Base-by-base conservation (phyloP, 73 alveolate species). In the Loxodes magnus region DNA sequence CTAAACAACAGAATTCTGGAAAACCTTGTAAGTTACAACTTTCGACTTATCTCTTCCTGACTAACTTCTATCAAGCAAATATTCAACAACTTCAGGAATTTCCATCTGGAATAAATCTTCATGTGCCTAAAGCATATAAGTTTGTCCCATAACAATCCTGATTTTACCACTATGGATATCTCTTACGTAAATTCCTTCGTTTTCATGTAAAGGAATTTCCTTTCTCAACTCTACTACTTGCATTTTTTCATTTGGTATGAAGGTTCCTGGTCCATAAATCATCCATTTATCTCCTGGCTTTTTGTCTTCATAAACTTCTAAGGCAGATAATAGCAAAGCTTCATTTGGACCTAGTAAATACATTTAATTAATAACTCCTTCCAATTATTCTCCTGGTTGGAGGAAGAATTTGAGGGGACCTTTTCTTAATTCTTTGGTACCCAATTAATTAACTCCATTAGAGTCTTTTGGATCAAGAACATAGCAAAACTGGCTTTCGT, bases 221-320 rank as follows among this genome's bases (percentile, higher is more conserved):
- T 38, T 33, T 70, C 94, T 68, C 54, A 56, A 36, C 25, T 74
- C 79, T 19, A 81, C 34, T 37, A 81, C 74, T 24, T 35, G 69
- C 1, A 81, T 89, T 34, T 67, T 82, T 24, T 69, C 83, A 0
- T 85, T 82, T 6, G 89, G 94, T 6, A 69, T 60, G 33, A 76
- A 81, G 10, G 83, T 49, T 38, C 89, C 28, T 24, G 94, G 94
- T 3, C 94, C 94, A 49, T 58, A 46, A 30, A 81, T 56, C 94
- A 81, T 81, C 94, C 94, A 81, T 63, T 79, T 74, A 57, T 81
- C 87, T 50, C 83, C 94, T 29, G 94, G 90, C 7, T 59, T 52
- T 19, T 43, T 28, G 21, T 43, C 62, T 28, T 68, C 62, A 60
- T 60, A 74, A 23, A 59, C 68, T 46, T 81, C 94, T 21, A 70